Evolutionary conservation across 2,329 filamentous ascomycete genomes (phyloP).

Genomic region (Exophiala mesophila): DNA sequence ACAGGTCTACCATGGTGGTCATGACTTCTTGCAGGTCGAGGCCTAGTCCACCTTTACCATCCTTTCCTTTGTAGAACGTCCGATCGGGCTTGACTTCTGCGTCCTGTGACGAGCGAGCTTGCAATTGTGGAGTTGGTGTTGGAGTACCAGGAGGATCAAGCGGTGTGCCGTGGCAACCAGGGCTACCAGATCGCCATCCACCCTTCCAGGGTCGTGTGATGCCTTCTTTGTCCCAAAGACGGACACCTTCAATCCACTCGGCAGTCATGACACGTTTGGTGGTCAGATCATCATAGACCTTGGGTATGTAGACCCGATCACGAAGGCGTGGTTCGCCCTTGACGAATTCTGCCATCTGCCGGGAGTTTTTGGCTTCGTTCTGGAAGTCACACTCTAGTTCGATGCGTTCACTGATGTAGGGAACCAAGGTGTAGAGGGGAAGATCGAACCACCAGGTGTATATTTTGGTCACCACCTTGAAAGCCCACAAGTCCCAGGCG

Average conservation of each 20-base stretch:
- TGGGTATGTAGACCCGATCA: slow-evolving; percentile 80
- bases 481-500: slow-evolving; percentile 91
- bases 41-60: slow-evolving; percentile 74
- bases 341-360: slow-evolving; percentile 75
- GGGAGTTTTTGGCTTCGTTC: slow-evolving; percentile 84
- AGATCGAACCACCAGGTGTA: slow-evolving; percentile 88
- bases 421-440: slow-evolving; percentile 85
- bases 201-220: slow-evolving; percentile 75
- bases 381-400: slow-evolving; percentile 90
- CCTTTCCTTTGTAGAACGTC: slow-evolving; percentile 68
- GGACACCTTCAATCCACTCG: slow-evolving; percentile 94
- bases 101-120: slow-evolving; percentile 44
- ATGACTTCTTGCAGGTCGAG: slow-evolving; percentile 81
- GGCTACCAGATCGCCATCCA: slow-evolving; percentile 68
- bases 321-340: slow-evolving; percentile 69
- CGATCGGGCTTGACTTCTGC: slow-evolving; percentile 74
- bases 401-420: slow-evolving; percentile 88
- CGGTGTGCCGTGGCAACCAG: slow-evolving; percentile 65
- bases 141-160: slow-evolving; percentile 47
- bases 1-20: slow-evolving; percentile 93
- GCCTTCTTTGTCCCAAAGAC: slow-evolving; percentile 84
- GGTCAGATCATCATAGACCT: slow-evolving; percentile 75
- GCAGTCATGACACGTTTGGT: slow-evolving; percentile 83
- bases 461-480: slow-evolving; percentile 76
- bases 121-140: slow-evolving; percentile 31